Evolutionary conservation across 164 flowering plant species (phyloP), one percentile per base, ranked within the genome.

Genomic region (Kalanchoe fedtschenkoi): DNA sequence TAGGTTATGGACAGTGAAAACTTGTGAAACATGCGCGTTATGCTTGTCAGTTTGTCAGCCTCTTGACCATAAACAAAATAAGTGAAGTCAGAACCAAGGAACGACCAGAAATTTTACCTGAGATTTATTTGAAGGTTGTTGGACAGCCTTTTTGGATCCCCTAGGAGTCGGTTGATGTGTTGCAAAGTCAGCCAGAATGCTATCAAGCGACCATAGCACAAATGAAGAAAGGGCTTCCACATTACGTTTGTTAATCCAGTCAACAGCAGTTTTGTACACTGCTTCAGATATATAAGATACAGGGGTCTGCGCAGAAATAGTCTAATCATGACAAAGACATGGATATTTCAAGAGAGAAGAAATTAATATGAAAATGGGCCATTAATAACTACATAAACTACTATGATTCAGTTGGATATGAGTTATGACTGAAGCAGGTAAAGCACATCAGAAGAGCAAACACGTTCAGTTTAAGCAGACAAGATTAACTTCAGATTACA

Each of bases 251-350:
- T 74, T 78, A 70, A 92, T 80, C 98, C 98, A 92, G 44, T 88
- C 97, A 71, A 72, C 80, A 59, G 96, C 83, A 55, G 88, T 83
- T 76, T 79, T 92, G 55, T 82, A 83, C 53, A 92, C 95, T 80
- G 71, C 66, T 21, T 88, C 96, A 62, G 96, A 71, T 32, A 92
- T 73, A 71, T 86, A 73, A 30, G 76, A 73, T 38, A 92, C 63
- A 38, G 98, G 98, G 24, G 82, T 70, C 98, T 92, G 90, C 59
- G 16, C 13, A 33, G 66, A 28, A 61, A 34, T 15, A 58, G 1
- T 66, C 14, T 5, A 29, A 51, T 56, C 35, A 28, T 19, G 5
- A 15, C 14, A 17, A 56, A 56, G 19, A 42, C 35, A 56, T n/a
- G 15, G n/a, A 16, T 16, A 29, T 26, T 17, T 44, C 24, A 3